Conservation (phyloP, 352 stramenopile genomes). For the Pythium monospermum region DNA sequence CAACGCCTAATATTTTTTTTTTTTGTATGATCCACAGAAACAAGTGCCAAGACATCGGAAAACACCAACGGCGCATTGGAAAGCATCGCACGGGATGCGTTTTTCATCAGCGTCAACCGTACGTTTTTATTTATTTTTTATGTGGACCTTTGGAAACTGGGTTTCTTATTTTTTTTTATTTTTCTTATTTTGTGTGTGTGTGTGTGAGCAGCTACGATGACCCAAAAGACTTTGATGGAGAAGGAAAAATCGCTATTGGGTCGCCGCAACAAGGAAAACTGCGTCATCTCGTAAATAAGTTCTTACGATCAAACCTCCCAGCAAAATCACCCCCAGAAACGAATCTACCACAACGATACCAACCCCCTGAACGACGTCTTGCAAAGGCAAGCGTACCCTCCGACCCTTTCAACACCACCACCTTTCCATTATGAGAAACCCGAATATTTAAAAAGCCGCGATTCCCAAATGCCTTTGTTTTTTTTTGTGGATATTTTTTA, state of each 20-base stretch:
- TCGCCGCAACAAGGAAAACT: constrained; percentile 78
- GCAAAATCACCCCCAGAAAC: too few species aligned
- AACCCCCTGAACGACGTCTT: too few species aligned
- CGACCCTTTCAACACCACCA: too few species aligned
- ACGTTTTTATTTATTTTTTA: constrained; percentile 19
- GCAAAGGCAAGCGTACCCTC: constrained; percentile 23
- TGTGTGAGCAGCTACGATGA: constrained; percentile 44
- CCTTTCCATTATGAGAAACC: neutral
- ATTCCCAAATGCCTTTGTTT: too few species aligned
- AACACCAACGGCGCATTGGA: constrained; percentile 84
- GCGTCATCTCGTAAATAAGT: constrained; percentile 40
- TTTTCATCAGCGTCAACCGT: constrained; percentile 85
- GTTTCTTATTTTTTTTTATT: constrained; percentile 3
- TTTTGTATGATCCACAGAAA: constrained; percentile 44
- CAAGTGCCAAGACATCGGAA: constrained; percentile 84
- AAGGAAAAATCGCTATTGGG: constrained; percentile 70
- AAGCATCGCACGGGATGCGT: constrained; percentile 81
- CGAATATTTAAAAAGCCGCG: neutral
- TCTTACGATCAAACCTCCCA: too few species aligned
- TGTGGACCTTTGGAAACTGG: neutral
- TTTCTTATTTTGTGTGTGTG: neutral
- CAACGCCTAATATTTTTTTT: neutral
- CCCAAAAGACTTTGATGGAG: constrained; percentile 75
- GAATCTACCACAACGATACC: too few species aligned
- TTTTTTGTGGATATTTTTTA: too few species aligned